Evolutionary conservation across 768 basidiomycete genomes (phyloP).

Genomic region (Hemileccinum rubropunctum): DNA sequence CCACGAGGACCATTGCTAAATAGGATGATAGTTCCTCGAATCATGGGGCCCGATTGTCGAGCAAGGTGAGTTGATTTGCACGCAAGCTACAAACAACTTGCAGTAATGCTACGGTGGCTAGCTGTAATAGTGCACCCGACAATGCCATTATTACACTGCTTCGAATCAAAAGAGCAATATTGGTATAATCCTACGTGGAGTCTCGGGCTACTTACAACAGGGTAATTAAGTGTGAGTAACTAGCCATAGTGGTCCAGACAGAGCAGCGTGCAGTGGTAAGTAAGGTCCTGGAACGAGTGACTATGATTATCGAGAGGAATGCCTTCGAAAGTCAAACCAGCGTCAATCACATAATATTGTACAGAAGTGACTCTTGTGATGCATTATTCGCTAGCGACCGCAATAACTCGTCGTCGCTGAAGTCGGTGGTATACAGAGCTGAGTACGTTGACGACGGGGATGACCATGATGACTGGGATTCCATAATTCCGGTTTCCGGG

Average conservation of each 20-base stretch:
- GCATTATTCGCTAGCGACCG: slow-evolving; percentile 4
- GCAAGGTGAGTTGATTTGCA: too few relatives aligned
- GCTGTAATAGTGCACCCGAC: too few relatives aligned
- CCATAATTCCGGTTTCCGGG: slow-evolving; percentile 13
- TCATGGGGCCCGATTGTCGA: too few relatives aligned
- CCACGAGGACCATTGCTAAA: too few relatives aligned
- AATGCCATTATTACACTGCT: too few relatives aligned
- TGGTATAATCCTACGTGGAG: too few relatives aligned
- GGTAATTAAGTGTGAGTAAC: not conserved
- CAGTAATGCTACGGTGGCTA: too few relatives aligned
- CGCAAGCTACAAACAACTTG: too few relatives aligned
- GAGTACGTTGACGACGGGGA: slow-evolving; percentile 27
- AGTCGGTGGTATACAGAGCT: slow-evolving; percentile 10
- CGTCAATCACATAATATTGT: slow-evolving; percentile 18
- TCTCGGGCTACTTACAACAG: too few relatives aligned
- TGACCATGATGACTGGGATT: slow-evolving; percentile 18
- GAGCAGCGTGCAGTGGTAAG: not conserved
- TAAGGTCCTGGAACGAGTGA: slow-evolving; percentile 6
- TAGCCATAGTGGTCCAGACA: not conserved
- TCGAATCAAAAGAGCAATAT: too few relatives aligned
- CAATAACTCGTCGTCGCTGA: slow-evolving; percentile 7
- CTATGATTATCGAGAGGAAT: not conserved
- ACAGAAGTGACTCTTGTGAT: slow-evolving; percentile 12
- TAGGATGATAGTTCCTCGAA: too few relatives aligned
- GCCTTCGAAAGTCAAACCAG: slow-evolving; percentile 1